Conservation (phyloP, 495 filamentous ascomycete species). For the Aspergillus campestris region DNA sequence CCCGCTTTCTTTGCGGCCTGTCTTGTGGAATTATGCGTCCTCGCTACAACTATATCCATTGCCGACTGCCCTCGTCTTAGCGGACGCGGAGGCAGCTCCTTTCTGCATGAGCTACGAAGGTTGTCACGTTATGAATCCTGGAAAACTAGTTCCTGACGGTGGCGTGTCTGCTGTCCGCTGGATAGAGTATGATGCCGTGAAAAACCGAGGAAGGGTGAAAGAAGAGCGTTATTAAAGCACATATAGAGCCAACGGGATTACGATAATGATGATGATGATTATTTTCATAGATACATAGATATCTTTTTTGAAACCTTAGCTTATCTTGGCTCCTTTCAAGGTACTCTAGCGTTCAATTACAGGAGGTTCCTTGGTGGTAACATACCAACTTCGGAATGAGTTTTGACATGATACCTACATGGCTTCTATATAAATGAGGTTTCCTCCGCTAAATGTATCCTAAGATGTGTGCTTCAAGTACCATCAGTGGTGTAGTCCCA, state of each 20-base stretch:
- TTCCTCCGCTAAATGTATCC: too few relatives aligned
- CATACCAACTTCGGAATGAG: too few relatives aligned
- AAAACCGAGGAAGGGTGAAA: slow-evolving; percentile 45
- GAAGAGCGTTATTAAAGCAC: slow-evolving; percentile 30
- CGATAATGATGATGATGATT: background rate
- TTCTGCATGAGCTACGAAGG: slow-evolving; percentile 89
- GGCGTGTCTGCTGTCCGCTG: slow-evolving; percentile 60
- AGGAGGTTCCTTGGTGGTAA: too few relatives aligned
- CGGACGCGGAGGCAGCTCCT: slow-evolving; percentile 68
- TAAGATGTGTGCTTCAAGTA: too few relatives aligned
- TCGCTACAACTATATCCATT: slow-evolving; percentile 77
- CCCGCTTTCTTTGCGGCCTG: slow-evolving; percentile 61
- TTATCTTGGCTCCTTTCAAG: too few relatives aligned
- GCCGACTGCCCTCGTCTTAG: slow-evolving; percentile 72
- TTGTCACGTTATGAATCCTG: slow-evolving; percentile 94
- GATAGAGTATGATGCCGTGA: slow-evolving; percentile 73
- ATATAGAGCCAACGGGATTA: background rate
- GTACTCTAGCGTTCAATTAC: too few relatives aligned
- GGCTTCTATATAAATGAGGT: too few relatives aligned
- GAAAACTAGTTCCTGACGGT: slow-evolving; percentile 56
- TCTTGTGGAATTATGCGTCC: slow-evolving; percentile 78
- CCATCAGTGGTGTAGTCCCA: too few relatives aligned
- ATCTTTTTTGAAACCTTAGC: background rate
- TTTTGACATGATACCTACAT: too few relatives aligned
- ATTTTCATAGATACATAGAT: slow-evolving; percentile 1